Base-by-base conservation (phyloP, 495 filamentous ascomycete species). In the Apiosordaria backusii region DNA sequence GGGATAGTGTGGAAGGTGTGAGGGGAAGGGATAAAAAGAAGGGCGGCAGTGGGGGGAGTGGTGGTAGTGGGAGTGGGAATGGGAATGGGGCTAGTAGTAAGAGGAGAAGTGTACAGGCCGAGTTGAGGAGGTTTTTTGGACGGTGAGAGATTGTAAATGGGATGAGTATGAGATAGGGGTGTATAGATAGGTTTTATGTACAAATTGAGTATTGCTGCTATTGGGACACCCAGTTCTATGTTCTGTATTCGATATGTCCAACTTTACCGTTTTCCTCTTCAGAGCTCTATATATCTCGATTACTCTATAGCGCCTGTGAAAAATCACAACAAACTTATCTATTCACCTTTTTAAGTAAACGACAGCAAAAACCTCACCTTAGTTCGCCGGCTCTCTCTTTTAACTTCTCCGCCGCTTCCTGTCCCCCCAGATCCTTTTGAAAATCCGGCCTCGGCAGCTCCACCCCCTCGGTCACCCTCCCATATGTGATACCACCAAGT, bases 401-500 rank as follows among this genome's bases (percentile, higher is more conserved):
- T 72, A 82, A 57, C 71, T 76, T 76, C 65, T 74, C 75, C 22
- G 71, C 75, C 4, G 72, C 79, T 66, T 78, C 79, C 15, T 10
- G 15, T 0, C 79, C 79, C 0, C 80, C 79, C 7, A 82, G 19
- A 67, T 80, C 76, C 71, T 77, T 79, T 53, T 81, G 77, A 71
- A 85, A 96, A 66, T 88, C 84, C 19, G 92, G 90, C 57, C 95
- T 77, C 7, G 85, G 87, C 52, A 97, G 72, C 81, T 98, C 94
- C n/a, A 91, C 74, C 1, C 79, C 90, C 57, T 93, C 87, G 0
- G 83, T 87, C 5, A 84, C 80, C 24, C 92, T 81, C 0, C 86
- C 89, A 73, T 97, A 97, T 4, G 87, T 86, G 70, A 97, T 92
- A 0, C 95, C 94, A 9, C 93, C 94, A 53, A 97, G 66, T 10